Evolutionary conservation across 2,329 filamentous ascomycete genomes (phyloP), one percentile per base, ranked within the genome.

Genomic region (Knufia petricola): DNA sequence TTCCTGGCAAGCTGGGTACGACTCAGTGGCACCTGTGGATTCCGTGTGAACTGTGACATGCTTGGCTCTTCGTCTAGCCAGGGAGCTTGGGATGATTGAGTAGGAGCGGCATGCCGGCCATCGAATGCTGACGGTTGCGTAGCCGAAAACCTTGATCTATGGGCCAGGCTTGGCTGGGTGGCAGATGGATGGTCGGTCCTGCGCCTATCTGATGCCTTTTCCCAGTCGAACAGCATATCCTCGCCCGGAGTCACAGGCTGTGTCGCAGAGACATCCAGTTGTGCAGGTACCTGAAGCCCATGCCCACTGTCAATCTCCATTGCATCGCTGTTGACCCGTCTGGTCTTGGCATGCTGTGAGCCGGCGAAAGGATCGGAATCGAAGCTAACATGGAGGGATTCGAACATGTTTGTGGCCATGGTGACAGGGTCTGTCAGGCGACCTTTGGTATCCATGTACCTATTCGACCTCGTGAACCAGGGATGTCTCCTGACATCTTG

Each of bases 381-480:
- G 62, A 96, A 89, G 65, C 95, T 86, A 63, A 98, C 94, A 54
- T 80, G 85, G 13, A 98, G 78, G 48, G 81, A 85, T 63, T 94
- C 87, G 48, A 98, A 82, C 87, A 98, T 95, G 61, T 87, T 82
- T 0, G 92, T 94, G n/a, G 92, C 92, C 40, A 98, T 74, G 48
- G 81, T 79, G 53, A 96, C 72, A 1, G 87, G 86, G 59, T 96
- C 87, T 9, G 77, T 77, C 28, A 89, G 76, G 55, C 75, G 79
- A 57, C 90, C 90, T 52, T 88, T 82, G 1, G 76, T 61, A 3
- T 81, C 80, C 43, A 96, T 74, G 59, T 88, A 82, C 26, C 75
- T 76, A 64, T 96, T 98, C 51, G 75, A 75, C 39, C 87, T 78
- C 2, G 87, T 95, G 64, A 87, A 95, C 92, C 92, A 98, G 1